Evolutionary conservation across 371 early-diverging fungal species (phyloP).

Genomic region (Fennellomyces sp.): DNA sequence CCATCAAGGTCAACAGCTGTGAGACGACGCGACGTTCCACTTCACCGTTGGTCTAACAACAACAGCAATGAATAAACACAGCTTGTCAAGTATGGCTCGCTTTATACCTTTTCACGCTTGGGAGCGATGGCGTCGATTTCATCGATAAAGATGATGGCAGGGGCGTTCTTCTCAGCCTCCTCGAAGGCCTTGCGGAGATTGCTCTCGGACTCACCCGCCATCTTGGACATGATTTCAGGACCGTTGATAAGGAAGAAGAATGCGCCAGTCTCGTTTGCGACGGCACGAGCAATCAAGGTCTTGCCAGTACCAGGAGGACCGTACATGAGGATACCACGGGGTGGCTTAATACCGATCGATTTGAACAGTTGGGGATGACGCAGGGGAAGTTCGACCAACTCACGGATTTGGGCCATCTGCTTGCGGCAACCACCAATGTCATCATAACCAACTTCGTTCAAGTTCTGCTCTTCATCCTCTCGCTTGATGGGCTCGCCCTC

Average conservation of each 20-base stretch:
- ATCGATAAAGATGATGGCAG: conserved; percentile 99
- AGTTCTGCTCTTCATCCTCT: conserved; percentile 96
- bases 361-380: conserved; percentile 98
- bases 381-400: conserved; percentile 98
- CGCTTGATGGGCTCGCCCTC: conserved; percentile 98
- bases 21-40: conserved; percentile 99
- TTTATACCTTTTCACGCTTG: conserved; percentile 97
- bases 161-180: conserved; percentile 98
- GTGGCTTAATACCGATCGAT: conserved; percentile 99
- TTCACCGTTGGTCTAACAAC: conserved; percentile 93
- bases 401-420: conserved; percentile 99
- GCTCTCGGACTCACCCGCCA: conserved; percentile 99
- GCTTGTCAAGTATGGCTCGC: no score
- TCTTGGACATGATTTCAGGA: conserved; percentile 99
- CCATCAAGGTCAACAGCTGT: conserved; percentile 99
- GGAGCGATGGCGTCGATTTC: conserved; percentile 99
- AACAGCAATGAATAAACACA: background rate
- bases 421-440: conserved; percentile 99
- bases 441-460: conserved; percentile 98
- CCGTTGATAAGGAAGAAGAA: conserved; percentile 99
- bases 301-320: conserved; percentile 99
- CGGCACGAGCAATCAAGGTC: conserved; percentile 80
- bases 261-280: conserved; percentile 76
- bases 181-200: conserved; percentile 99
- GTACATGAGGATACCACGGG: conserved; percentile 96